Evolutionary conservation across 192 early-diverging fungal genomes (phyloP).

Genomic region (Coemansia sp.): DNA sequence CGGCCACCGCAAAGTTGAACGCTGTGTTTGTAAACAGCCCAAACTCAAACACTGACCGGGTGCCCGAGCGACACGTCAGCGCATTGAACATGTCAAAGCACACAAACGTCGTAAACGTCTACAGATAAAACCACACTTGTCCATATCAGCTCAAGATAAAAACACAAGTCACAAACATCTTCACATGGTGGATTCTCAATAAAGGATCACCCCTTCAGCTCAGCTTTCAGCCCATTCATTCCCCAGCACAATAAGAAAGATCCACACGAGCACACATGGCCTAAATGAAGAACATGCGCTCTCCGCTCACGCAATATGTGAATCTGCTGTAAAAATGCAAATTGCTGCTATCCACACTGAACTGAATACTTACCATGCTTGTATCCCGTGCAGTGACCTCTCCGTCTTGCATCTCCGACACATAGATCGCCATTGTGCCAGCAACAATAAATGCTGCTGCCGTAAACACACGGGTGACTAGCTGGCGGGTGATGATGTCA

Average conservation of each 20-base stretch:
- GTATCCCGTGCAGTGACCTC: slow-evolving; percentile 70
- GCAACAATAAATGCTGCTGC: slow-evolving; percentile 78
- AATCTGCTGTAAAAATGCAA: no score
- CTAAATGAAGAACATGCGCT: no score
- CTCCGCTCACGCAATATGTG: no score
- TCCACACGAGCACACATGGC: neutral
- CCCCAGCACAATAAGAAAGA: neutral
- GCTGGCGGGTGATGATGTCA: slow-evolving; percentile 72
- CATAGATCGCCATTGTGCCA: slow-evolving; percentile 83
- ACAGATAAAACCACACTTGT: neutral
- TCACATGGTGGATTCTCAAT: no score
- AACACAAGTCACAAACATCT: no score
- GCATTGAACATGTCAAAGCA: slow-evolving; percentile 97
- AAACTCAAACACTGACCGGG: slow-evolving; percentile 75
- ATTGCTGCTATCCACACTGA: neutral
- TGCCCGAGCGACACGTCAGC: slow-evolving; percentile 82
- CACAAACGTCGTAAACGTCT: slow-evolving; percentile 97
- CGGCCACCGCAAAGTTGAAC: slow-evolving; percentile 81
- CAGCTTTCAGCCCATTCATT: no score
- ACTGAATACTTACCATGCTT: slow-evolving; percentile 74
- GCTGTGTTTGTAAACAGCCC: slow-evolving; percentile 86
- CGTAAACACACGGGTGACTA: slow-evolving; percentile 74
- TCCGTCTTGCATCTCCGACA: slow-evolving; percentile 75
- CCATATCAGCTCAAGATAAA: no score
- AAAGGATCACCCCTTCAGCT: no score